Evolutionary conservation across 768 basidiomycete species (phyloP).

Genomic region (Tricholoma sp.): DNA sequence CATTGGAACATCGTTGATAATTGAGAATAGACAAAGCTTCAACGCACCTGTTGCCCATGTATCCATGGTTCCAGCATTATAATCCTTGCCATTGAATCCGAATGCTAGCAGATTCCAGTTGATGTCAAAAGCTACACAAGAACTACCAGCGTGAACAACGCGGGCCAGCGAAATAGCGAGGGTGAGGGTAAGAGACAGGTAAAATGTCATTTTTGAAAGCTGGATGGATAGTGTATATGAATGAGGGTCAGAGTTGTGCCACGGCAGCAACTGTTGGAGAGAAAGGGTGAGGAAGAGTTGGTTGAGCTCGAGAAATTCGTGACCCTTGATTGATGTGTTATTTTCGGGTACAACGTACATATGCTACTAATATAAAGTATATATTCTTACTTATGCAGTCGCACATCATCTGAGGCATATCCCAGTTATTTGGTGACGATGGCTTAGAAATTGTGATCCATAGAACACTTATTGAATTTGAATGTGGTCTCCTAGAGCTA

Average conservation of each 20-base stretch:
- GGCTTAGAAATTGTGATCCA: no score
- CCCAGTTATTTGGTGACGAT: no score
- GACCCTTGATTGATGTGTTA: no score
- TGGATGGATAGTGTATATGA: not conserved
- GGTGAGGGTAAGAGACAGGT: slow-evolving; percentile 9
- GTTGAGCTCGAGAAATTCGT: no score
- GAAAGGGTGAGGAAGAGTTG: no score
- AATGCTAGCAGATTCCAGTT: slow-evolving; percentile 85
- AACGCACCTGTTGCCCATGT: slow-evolving; percentile 58
- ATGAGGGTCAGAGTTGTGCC: slow-evolving; percentile 3
- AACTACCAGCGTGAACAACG: slow-evolving; percentile 16
- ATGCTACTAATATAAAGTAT: no score
- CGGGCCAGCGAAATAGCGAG: slow-evolving; percentile 17
- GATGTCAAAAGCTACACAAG: slow-evolving; percentile 75
- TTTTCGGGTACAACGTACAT: no score
- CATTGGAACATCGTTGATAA: not conserved
- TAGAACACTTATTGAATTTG: no score
- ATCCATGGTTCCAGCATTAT: slow-evolving; percentile 66
- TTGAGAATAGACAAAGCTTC: not conserved
- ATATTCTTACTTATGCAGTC: no score
- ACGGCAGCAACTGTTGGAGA: not conserved
- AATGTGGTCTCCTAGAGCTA: no score
- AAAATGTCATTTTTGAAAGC: slow-evolving; percentile 5
- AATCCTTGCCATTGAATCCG: slow-evolving; percentile 80
- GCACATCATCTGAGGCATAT: no score